Conservation (phyloP, 2,329 filamentous ascomycete genomes). For the Fusarium lateritium region DNA sequence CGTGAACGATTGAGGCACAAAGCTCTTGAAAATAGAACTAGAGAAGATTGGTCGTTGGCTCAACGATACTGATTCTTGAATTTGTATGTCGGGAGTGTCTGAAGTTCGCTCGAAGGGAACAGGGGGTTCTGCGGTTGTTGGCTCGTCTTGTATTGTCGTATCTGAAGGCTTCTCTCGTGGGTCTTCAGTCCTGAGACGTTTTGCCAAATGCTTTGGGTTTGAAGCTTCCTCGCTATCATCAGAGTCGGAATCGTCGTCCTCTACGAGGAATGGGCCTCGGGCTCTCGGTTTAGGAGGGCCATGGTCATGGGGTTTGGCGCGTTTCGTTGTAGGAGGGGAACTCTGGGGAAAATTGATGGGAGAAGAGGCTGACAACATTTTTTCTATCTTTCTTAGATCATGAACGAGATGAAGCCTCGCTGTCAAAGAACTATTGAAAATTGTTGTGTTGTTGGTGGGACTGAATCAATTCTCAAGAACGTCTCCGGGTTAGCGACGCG, state of each 20-base stretch:
- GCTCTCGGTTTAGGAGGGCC: slow-evolving; percentile 54
- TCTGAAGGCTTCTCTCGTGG: slow-evolving; percentile 32
- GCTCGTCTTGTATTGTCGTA: slow-evolving; percentile 1
- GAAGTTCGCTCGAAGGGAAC: slow-evolving; percentile 9
- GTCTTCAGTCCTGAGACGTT: slow-evolving; percentile 53
- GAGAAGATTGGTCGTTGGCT: slow-evolving; percentile 49
- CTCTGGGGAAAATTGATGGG: slow-evolving; percentile 69
- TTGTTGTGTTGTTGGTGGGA: slow-evolving; percentile 25
- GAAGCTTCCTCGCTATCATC: slow-evolving; percentile 31
- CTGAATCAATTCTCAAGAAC: slow-evolving; percentile 22
- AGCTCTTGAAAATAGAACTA: slow-evolving; percentile 45
- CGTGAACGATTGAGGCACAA: slow-evolving; percentile 55
- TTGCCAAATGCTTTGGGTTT: slow-evolving; percentile 42
- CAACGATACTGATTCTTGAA: slow-evolving; percentile 37
- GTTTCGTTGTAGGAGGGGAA: slow-evolving; percentile 59
- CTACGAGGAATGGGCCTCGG: slow-evolving; percentile 57
- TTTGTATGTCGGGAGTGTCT: slow-evolving; percentile 8
- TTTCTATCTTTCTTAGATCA: slow-evolving; percentile 28
- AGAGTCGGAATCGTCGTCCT: slow-evolving; percentile 56
- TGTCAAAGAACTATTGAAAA: slow-evolving; percentile 5
- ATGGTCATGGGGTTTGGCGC: slow-evolving; percentile 55
- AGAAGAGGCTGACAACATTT: slow-evolving; percentile 73
- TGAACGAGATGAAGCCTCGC: not conserved
- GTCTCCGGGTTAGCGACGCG: slow-evolving; percentile 46
- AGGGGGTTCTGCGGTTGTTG: slow-evolving; percentile 5